These are phyloP conservation scores for Xylaria flabelliformis DNA, from an alignment of 495 filamentous ascomycete species.

Conservation along the genomic window DNA sequence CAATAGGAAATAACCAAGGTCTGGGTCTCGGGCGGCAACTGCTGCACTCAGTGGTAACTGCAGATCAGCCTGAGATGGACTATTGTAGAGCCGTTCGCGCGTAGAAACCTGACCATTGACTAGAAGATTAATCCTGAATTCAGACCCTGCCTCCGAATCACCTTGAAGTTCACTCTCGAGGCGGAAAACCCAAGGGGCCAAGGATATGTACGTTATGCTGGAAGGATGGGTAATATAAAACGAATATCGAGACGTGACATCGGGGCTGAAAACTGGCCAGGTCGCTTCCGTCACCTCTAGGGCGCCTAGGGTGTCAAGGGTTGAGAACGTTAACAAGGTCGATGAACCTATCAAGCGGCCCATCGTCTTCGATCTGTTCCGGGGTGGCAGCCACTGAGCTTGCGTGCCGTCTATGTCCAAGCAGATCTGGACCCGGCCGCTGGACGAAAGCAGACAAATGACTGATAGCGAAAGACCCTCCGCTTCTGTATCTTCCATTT, in stretches of 20 bases:
- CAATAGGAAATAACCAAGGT: slow-evolving; percentile 80
- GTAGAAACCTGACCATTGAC: slow-evolving; percentile 66
- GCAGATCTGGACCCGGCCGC: slow-evolving; percentile 76
- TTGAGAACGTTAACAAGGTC: slow-evolving; percentile 58
- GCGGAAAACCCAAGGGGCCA: slow-evolving; percentile 75
- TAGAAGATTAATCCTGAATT: slow-evolving; percentile 75
- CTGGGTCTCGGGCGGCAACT: slow-evolving; percentile 71
- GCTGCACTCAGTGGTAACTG: slow-evolving; percentile 61
- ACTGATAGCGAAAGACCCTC: slow-evolving; percentile 74
- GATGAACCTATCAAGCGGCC: slow-evolving; percentile 40
- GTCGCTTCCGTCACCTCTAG: slow-evolving; percentile 56
- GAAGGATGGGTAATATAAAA: slow-evolving; percentile 78
- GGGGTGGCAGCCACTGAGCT: slow-evolving; percentile 81
- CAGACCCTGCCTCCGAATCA: slow-evolving; percentile 67
- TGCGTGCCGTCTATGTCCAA: slow-evolving; percentile 81
- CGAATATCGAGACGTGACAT: slow-evolving; percentile 74
- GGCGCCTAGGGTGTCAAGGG: slow-evolving; percentile 65
- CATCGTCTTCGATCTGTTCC: slow-evolving; percentile 51
- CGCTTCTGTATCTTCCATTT: slow-evolving; percentile 60
- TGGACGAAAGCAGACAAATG: slow-evolving; percentile 76
- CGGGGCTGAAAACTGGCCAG: slow-evolving; percentile 78
- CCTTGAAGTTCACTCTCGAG: slow-evolving; percentile 77
- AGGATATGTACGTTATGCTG: slow-evolving; percentile 73
- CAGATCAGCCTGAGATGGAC: slow-evolving; percentile 42
- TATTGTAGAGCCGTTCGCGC: slow-evolving; percentile 65